These are phyloP conservation scores for Globisporangium iwayamae DNA, from an alignment of 352 stramenopile genomes.

Conservation along the genomic window DNA sequence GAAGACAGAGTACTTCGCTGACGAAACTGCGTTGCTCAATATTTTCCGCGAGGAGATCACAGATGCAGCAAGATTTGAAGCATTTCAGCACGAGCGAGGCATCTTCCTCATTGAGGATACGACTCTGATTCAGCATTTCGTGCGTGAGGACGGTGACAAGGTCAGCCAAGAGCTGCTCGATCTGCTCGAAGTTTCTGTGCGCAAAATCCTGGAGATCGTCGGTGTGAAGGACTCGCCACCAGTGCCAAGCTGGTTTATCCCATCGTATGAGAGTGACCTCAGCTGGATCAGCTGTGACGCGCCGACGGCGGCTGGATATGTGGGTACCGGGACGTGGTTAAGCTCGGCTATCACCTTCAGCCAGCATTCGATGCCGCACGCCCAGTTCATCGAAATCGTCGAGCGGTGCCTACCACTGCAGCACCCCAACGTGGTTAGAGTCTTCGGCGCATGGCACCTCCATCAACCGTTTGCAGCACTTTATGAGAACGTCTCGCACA, in stretches of 20 bases:
- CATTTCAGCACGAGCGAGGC: neutral
- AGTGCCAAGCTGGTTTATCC: constrained; percentile 45
- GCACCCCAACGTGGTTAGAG: constrained; percentile 15
- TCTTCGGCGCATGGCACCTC: constrained; percentile 21
- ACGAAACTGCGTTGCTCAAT: neutral
- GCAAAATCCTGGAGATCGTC: neutral
- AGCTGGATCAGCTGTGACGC: neutral
- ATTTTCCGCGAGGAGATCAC: neutral
- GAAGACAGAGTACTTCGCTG: neutral
- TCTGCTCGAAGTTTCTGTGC: neutral
- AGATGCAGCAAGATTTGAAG: neutral
- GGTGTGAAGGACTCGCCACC: neutral
- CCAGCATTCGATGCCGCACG: neutral
- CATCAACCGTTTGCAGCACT: neutral
- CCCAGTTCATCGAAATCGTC: neutral
- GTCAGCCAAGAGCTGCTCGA: neutral
- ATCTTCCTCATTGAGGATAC: neutral
- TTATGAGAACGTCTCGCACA: constrained; percentile 5
- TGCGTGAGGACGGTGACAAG: neutral
- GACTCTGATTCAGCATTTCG: neutral
- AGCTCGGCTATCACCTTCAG: neutral
- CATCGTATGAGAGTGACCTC: constrained; percentile 63
- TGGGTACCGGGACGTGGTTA: neutral
- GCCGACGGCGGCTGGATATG: neutral
- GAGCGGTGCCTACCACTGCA: constrained; percentile 25